Evolutionary conservation across 2,329 filamentous ascomycete genomes (phyloP).

Genomic region (Colletotrichum simmondsii): DNA sequence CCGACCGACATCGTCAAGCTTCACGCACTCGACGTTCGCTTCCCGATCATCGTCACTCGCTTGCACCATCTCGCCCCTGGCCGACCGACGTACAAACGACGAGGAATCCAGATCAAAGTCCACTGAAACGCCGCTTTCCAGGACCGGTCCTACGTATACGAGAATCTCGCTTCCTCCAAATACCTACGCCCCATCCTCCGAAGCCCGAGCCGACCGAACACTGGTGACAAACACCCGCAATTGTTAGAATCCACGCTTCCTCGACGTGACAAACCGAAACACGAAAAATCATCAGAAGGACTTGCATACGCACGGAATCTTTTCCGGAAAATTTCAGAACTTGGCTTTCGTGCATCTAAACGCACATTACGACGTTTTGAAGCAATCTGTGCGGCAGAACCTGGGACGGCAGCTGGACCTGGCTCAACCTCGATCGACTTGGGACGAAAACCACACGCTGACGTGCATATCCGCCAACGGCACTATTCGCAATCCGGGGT

Average conservation of each 20-base stretch:
- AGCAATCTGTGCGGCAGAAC: conserved; percentile 17
- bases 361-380: conserved; percentile 10
- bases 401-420: conserved; percentile 31
- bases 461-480: neutral
- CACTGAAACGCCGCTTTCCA: neutral
- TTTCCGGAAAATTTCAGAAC: neutral
- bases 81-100: neutral
- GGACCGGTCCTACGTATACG: conserved; percentile 4
- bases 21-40: neutral
- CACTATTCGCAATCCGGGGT: neutral
- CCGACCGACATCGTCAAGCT: conserved; percentile 3
- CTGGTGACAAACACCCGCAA: conserved; percentile 5
- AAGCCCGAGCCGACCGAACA: conserved; percentile 6
- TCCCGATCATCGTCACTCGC: neutral
- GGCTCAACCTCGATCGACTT: conserved; percentile 16
- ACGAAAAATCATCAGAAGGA: neutral
- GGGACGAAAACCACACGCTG: conserved; percentile 16
- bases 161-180: conserved; percentile 22
- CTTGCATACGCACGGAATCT: neutral
- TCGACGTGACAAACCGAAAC: neutral
- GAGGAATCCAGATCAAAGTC: neutral
- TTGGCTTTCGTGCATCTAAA: conserved; percentile 16
- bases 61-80: neutral
- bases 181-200: neutral
- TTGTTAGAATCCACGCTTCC: neutral